Evolutionary conservation across 2,329 filamentous ascomycete genomes (phyloP).

Genomic region (Graphilbum fragrans): DNA sequence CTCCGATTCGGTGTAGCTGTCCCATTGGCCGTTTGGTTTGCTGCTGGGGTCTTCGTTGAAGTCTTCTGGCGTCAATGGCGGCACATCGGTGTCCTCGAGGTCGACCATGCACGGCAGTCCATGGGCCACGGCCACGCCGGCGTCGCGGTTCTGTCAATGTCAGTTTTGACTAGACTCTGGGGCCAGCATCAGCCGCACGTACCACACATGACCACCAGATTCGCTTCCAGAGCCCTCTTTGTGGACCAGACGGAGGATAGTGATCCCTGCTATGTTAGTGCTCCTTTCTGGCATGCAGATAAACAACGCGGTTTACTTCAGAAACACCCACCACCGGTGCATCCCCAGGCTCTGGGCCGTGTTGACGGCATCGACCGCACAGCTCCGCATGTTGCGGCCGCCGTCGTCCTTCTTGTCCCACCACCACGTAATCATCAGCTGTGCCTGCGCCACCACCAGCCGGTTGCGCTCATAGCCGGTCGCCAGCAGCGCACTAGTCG

Average conservation of each 20-base stretch:
- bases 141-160: slow-evolving; percentile 6
- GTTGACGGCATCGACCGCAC: slow-evolving; percentile 9
- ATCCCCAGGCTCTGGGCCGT: slow-evolving; percentile 11
- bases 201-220: slow-evolving; percentile 10
- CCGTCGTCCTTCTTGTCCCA: slow-evolving; percentile 11
- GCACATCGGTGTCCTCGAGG: slow-evolving; percentile 7
- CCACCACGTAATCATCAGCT: slow-evolving; percentile 9
- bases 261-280: slow-evolving; percentile 1
- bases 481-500: slow-evolving; percentile 8
- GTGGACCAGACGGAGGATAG: slow-evolving; percentile 1
- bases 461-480: slow-evolving; percentile 8
- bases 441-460: slow-evolving; percentile 6
- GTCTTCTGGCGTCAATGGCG: slow-evolving; percentile 5
- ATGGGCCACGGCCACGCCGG: slow-evolving; percentile 7
- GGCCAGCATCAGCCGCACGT: too few relatives aligned
- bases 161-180: neutral
- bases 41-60: slow-evolving; percentile 7
- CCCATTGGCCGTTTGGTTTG: neutral
- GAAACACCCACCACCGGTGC: slow-evolving; percentile 8
- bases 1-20: slow-evolving; percentile 3
- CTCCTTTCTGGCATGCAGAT: too few relatives aligned
- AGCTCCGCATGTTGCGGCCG: slow-evolving; percentile 9
- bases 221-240: slow-evolving; percentile 7
- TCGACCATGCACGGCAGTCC: slow-evolving; percentile 8
- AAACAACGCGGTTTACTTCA: neutral